These are phyloP conservation scores for Acanthamoeba healyi DNA, from an alignment of 208 protist genomes.

Conservation along the genomic window DNA sequence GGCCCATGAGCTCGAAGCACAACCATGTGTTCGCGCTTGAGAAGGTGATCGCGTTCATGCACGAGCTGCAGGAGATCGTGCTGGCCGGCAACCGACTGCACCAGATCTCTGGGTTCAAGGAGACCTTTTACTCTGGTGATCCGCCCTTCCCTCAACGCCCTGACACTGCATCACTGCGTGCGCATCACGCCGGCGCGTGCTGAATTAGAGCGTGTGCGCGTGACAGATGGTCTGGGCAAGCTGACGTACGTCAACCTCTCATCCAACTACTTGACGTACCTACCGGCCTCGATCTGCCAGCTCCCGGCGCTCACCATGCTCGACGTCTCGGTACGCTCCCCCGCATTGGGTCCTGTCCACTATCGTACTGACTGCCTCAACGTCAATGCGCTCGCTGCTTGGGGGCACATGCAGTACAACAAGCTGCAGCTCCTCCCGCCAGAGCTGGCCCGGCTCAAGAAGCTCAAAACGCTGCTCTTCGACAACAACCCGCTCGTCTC, in stretches of 20 bases:
- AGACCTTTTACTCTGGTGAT: constrained; percentile 35
- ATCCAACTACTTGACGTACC: constrained; percentile 10
- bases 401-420: constrained; percentile 66
- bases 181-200: too few relatives aligned
- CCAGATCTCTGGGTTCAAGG: constrained; percentile 56
- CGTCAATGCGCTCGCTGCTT: too few relatives aligned
- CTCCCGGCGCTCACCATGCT: constrained; percentile 40
- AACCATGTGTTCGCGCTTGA: constrained; percentile 18
- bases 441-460: not conserved
- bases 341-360: too few relatives aligned
- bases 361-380: too few relatives aligned
- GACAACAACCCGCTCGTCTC: constrained; percentile 42
- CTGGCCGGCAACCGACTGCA: not conserved
- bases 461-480: constrained; percentile 38
- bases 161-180: too few relatives aligned
- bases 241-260: constrained; percentile 58
- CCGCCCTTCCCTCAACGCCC: not conserved
- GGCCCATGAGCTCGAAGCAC: not conserved
- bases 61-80: constrained; percentile 15
- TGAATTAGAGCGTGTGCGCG: not conserved
- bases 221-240: constrained; percentile 21
- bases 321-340: constrained; percentile 2
- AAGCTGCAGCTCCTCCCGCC: constrained; percentile 35
- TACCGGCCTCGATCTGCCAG: constrained; percentile 31
- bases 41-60: constrained; percentile 34